A percentile compares a stretch with the other conserved stretches of the same genome.
phyloP scores from a whole-genome alignment of 1,139 yeast genomes.

The Starmera stellimalicola region DNA sequence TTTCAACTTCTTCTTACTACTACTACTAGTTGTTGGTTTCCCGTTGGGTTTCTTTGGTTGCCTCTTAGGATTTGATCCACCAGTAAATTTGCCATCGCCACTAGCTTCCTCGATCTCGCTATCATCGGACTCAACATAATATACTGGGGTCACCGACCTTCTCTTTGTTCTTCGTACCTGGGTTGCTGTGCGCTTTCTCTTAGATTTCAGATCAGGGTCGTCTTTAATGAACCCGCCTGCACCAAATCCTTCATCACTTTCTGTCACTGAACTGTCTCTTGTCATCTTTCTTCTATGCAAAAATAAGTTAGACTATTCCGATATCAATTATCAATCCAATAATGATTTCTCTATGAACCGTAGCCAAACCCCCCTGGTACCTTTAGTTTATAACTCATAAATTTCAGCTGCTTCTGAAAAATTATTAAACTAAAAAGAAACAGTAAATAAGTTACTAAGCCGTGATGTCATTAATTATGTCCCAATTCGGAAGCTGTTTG shows the following conservation, averaged over 20 bases:
- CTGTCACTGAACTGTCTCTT: not conserved
- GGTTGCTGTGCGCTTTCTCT: not conserved
- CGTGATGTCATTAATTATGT: too few species aligned
- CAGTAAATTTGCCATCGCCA: not conserved
- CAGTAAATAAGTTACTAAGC: too few species aligned
- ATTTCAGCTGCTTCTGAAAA: too few species aligned
- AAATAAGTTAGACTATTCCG: too few species aligned
- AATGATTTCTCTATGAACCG: too few species aligned
- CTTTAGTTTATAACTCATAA: too few species aligned
- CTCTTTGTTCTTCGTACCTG: not conserved
- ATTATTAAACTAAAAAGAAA: too few species aligned
- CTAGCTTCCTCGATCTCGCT: not conserved
- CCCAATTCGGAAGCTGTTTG: too few species aligned
- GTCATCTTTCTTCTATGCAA: too few species aligned
- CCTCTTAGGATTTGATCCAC: slow-evolving; percentile 2
- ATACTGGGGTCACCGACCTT: slow-evolving; percentile 1
- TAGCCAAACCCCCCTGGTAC: too few species aligned
- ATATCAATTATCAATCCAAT: too few species aligned
- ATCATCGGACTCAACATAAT: not conserved
- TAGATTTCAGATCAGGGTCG: slow-evolving; percentile 15
- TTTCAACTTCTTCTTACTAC: slow-evolving; percentile 10
- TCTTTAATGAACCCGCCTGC: slow-evolving; percentile 18
- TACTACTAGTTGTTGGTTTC: too few species aligned
- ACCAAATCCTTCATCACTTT: slow-evolving; percentile 1
- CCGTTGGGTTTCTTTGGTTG: slow-evolving; percentile 6